Evolutionary conservation across 1,139 yeast genomes (phyloP).

Genomic region (Scheffersomyces lignicola): DNA sequence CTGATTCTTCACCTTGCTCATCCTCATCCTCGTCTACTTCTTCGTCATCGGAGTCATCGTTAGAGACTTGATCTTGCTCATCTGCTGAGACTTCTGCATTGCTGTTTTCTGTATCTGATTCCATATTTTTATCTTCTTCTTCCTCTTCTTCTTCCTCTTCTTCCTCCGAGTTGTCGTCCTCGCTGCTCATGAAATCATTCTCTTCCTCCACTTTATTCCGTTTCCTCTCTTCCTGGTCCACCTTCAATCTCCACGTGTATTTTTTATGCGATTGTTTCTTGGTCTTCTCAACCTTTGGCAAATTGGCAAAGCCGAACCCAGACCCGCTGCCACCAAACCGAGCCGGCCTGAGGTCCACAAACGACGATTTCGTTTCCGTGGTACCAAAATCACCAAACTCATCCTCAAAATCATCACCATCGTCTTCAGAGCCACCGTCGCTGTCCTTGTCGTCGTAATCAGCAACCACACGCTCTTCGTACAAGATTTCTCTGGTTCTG

Average conservation of each 20-base stretch:
- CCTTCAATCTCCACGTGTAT: slow-evolving; percentile 44
- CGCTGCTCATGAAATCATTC: slow-evolving; percentile 34
- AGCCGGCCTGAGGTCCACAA: slow-evolving; percentile 72
- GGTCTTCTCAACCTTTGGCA: slow-evolving; percentile 43
- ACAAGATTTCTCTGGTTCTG: slow-evolving; percentile 58
- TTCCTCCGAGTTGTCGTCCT: slow-evolving; percentile 22
- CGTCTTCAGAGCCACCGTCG: slow-evolving; percentile 18
- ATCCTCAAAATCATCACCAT: slow-evolving; percentile 23
- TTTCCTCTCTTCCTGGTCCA: slow-evolving; percentile 40
- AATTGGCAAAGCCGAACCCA: slow-evolving; percentile 69
- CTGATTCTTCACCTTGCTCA: slow-evolving; percentile 16
- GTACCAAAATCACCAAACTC: slow-evolving; percentile 19
- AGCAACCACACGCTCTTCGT: slow-evolving; percentile 66
- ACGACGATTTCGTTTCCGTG: slow-evolving; percentile 41
- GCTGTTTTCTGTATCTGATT: slow-evolving; percentile 16
- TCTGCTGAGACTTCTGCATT: slow-evolving; percentile 37
- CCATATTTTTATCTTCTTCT: slow-evolving; percentile 16
- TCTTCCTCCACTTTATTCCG: slow-evolving; percentile 36
- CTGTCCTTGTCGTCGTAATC: slow-evolving; percentile 41
- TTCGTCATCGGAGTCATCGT: slow-evolving; percentile 37
- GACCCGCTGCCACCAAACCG: slow-evolving; percentile 58
- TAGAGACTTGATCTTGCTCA: slow-evolving; percentile 19
- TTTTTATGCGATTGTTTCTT: slow-evolving; percentile 30
- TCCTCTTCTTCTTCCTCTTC: slow-evolving; percentile 21
- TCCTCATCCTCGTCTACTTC: slow-evolving; percentile 20